Evolutionary conservation across 2,329 filamentous ascomycete genomes (phyloP).

Genomic region (Gnomoniopsis smithogilvyi): DNA sequence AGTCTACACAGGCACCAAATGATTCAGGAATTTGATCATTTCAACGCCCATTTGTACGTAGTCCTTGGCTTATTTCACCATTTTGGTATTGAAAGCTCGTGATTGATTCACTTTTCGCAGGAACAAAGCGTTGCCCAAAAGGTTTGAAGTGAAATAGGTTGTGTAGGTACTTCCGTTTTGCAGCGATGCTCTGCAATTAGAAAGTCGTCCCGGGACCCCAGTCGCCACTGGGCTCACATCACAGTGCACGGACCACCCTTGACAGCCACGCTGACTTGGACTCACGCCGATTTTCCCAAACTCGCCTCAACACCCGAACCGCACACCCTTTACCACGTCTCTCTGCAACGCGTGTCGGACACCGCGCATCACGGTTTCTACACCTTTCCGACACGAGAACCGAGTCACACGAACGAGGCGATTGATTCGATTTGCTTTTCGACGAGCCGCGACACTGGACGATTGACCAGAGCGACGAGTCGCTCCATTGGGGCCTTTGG

Average conservation of each 20-base stretch:
- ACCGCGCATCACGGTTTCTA: slow-evolving; percentile 36
- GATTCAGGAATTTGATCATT: no score
- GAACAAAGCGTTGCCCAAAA: no score
- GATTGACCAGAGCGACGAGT: slow-evolving; percentile 26
- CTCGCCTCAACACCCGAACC: slow-evolving; percentile 21
- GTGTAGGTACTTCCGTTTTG: no score
- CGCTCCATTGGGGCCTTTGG: slow-evolving; percentile 35
- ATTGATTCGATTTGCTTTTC: slow-evolving; percentile 29
- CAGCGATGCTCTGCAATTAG: not conserved
- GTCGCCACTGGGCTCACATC: no score
- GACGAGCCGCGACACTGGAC: slow-evolving; percentile 44
- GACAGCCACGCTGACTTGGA: slow-evolving; percentile 1
- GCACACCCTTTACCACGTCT: slow-evolving; percentile 32
- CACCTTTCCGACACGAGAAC: slow-evolving; percentile 31
- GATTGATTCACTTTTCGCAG: no score
- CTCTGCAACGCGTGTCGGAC: slow-evolving; percentile 51
- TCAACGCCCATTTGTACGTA: no score
- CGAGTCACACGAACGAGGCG: slow-evolving; percentile 34
- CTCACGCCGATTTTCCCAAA: slow-evolving; percentile 19
- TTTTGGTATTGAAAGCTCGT: no score
- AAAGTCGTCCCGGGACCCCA: no score
- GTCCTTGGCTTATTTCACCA: no score
- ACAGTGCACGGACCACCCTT: slow-evolving; percentile 1
- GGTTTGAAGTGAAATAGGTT: no score
- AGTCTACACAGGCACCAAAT: no score